A percentile compares a stretch with the other conserved stretches of the same genome.
These are phyloP conservation scores for Aschersonia sp. DNA, from an alignment of 2,329 filamentous ascomycete genomes.

Conservation along the genomic window DNA sequence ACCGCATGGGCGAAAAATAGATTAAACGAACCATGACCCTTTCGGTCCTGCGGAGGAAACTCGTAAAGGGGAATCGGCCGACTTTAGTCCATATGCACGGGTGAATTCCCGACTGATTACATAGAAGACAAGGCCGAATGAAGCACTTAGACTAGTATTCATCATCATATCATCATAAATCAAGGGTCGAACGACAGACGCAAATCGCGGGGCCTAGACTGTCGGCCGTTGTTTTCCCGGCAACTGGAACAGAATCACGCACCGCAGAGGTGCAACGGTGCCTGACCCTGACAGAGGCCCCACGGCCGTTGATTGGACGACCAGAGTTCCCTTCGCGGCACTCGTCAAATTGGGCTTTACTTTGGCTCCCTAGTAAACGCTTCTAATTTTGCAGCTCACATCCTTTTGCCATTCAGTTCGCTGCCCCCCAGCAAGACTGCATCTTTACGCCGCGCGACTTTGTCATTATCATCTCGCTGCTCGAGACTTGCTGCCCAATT, in stretches of 20 bases:
- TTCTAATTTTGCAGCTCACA: constrained; percentile 5
- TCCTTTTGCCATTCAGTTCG: constrained; percentile 3
- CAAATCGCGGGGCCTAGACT: neutral
- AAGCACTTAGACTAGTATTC: too few relatives aligned
- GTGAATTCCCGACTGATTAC: too few relatives aligned
- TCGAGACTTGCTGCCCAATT: neutral
- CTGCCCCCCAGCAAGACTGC: neutral
- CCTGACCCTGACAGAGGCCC: constrained; percentile 4
- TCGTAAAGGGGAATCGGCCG: too few relatives aligned
- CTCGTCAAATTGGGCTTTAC: neutral
- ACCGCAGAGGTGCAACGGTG: neutral
- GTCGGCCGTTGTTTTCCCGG: constrained; percentile 9
- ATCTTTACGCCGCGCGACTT: too few relatives aligned
- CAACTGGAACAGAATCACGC: neutral
- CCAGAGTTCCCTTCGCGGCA: constrained; percentile 4
- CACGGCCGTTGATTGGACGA: constrained; percentile 24
- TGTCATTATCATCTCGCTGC: too few relatives aligned
- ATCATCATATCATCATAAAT: too few relatives aligned
- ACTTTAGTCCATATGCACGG: too few relatives aligned
- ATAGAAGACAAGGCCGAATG: too few relatives aligned
- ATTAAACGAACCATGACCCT: too few relatives aligned
- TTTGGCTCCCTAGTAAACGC: neutral
- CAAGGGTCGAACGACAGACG: too few relatives aligned
- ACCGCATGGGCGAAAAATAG: too few relatives aligned
- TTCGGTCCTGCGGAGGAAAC: too few relatives aligned